These are phyloP conservation scores for Scenedesmus sp. DNA, from an alignment of 163 green algal species.

Conservation along the genomic window DNA sequence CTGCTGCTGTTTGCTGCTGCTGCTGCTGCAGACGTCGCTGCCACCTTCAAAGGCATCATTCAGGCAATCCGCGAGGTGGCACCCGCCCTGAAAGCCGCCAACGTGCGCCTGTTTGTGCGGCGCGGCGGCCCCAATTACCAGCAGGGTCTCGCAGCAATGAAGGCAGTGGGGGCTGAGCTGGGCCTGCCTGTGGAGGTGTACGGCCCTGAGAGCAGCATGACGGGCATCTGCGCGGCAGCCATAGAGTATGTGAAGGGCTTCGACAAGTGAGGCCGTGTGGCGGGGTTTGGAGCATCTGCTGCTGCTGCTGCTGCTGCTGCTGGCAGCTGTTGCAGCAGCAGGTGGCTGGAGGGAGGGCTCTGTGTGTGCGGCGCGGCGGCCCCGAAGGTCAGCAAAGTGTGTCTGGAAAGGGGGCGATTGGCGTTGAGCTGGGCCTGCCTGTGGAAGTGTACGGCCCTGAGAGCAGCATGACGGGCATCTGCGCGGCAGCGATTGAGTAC, in stretches of 20 bases:
- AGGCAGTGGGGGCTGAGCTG: constrained; percentile 54
- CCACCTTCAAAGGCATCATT: constrained; percentile 97
- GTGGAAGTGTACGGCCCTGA: constrained; percentile 87
- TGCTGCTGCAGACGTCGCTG: constrained; percentile 82
- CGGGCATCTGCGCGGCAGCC: constrained; percentile 89
- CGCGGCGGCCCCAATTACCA: constrained; percentile 94
- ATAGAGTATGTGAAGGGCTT: constrained; percentile 82
- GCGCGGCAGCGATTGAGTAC: constrained; percentile 86
- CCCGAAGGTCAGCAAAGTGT: constrained; percentile 86
- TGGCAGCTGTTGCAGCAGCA: no score
- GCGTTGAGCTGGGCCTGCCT: constrained; percentile 63
- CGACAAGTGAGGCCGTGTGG: no score
- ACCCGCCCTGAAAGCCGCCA: constrained; percentile 74
- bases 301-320: no score
- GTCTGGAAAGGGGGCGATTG: no score
- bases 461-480: constrained; percentile 94
- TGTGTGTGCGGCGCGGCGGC: constrained; percentile 91
- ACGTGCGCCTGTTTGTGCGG: constrained; percentile 90
- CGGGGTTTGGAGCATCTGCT: no score
- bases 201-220: constrained; percentile 93
- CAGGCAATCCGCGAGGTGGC: constrained; percentile 71
- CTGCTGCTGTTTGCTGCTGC: not conserved
- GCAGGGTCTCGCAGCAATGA: constrained; percentile 40
- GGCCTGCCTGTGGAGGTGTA: constrained; percentile 73
- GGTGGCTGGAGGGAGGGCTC: no score